Conservation (phyloP, 441 rosid genomes). For the Mallotus repandus region DNA sequence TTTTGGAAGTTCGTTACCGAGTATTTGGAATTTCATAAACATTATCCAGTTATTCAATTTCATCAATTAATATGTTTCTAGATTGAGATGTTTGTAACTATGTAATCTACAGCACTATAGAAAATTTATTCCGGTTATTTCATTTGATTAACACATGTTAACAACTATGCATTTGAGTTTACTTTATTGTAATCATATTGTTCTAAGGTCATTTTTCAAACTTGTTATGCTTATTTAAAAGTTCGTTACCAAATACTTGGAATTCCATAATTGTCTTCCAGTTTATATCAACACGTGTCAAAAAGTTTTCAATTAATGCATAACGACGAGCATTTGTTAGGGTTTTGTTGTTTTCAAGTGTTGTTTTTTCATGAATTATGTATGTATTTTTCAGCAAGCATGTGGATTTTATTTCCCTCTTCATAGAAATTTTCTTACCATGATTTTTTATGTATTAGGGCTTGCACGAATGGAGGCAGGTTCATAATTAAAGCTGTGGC, state of each 20-base stretch:
- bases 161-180: slow-evolving; percentile 9
- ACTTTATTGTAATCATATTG: too few relatives aligned
- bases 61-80: neutral
- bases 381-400: neutral
- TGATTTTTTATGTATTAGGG: slow-evolving; percentile 16
- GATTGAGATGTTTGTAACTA: slow-evolving; percentile 9
- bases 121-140: neutral
- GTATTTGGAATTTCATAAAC: neutral
- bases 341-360: slow-evolving; percentile 2
- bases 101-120: neutral
- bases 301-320: slow-evolving; percentile 9
- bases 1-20: slow-evolving; percentile 28
- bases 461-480: slow-evolving; percentile 1
- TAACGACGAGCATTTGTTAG: slow-evolving; percentile 15
- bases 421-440: slow-evolving; percentile 13
- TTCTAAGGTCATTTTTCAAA: neutral
- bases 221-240: neutral
- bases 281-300: slow-evolving; percentile 3
- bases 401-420: slow-evolving; percentile 4
- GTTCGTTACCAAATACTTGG: slow-evolving; percentile 5
- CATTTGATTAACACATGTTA: neutral
- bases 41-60: neutral
- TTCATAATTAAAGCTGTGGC: slow-evolving; percentile 9
- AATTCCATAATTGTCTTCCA: neutral
- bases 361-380: slow-evolving; percentile 4